Conservation (phyloP, 2,329 filamentous ascomycete genomes). For the Scorias spongiosa region DNA sequence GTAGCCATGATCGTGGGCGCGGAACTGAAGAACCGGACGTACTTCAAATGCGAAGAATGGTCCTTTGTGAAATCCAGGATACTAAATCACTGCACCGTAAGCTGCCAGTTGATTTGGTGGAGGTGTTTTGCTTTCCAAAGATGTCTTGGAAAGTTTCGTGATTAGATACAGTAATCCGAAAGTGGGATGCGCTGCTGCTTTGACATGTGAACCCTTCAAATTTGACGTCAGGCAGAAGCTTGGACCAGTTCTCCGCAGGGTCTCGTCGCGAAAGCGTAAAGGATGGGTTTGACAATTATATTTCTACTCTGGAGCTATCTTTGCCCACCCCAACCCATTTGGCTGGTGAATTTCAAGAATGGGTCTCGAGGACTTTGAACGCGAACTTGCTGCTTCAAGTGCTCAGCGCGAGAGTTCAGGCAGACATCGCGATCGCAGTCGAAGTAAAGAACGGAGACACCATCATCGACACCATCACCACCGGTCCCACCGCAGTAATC, state of each 20-base stretch:
- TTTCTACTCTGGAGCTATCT: too few species aligned
- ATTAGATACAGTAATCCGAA: not conserved
- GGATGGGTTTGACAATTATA: too few species aligned
- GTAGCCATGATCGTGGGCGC: not conserved
- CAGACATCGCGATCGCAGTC: constrained; percentile 4
- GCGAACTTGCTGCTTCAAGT: constrained; percentile 53
- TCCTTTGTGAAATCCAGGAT: too few species aligned
- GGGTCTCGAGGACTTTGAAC: constrained; percentile 63
- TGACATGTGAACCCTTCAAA: not conserved
- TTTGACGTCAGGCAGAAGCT: not conserved
- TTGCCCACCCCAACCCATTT: too few species aligned
- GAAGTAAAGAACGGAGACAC: constrained; percentile 21
- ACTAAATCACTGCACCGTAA: too few species aligned
- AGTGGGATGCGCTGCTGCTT: not conserved
- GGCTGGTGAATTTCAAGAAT: constrained; percentile 20
- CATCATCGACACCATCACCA: constrained; percentile 32
- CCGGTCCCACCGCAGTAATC: constrained; percentile 28
- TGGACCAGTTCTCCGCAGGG: not conserved
- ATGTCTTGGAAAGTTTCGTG: too few species aligned
- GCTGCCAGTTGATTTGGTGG: too few species aligned
- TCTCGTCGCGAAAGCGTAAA: too few species aligned
- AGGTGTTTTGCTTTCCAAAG: too few species aligned
- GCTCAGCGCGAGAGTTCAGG: constrained; percentile 23
- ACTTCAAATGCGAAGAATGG: too few species aligned
- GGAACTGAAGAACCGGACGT: too few species aligned